These are phyloP conservation scores for Conidiobolus incongruus DNA, from an alignment of 371 early-diverging fungal genomes.

Conservation along the genomic window DNA sequence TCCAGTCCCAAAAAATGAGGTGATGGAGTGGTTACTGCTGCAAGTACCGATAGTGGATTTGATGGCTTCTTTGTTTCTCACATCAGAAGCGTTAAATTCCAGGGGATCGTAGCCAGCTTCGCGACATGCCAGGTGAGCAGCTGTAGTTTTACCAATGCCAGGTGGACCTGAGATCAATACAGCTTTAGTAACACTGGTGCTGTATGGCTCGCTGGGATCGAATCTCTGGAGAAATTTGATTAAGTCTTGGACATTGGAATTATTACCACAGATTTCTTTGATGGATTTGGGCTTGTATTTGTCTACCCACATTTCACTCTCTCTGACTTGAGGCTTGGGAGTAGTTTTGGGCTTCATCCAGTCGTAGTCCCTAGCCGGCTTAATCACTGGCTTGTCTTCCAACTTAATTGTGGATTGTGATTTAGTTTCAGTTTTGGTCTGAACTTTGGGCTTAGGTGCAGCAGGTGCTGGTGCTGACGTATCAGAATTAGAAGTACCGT, in stretches of 20 bases:
- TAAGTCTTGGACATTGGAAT: conserved; percentile 35
- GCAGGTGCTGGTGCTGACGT: conserved; percentile 7
- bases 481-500: conserved; percentile 7
- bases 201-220: conserved; percentile 11
- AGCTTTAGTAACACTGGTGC: conserved; percentile 29
- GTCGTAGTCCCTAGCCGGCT: too few relatives aligned
- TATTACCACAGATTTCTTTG: conserved; percentile 88
- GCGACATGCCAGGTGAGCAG: conserved; percentile 75
- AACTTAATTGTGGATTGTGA: too few relatives aligned
- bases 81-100: conserved; percentile 99
- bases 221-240: conserved; percentile 50
- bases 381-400: too few relatives aligned
- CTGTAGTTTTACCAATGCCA: conserved; percentile 98
- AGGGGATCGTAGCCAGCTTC: conserved; percentile 61
- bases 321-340: conserved; percentile 6
- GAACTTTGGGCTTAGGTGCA: conserved; percentile 5
- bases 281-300: conserved; percentile 78
- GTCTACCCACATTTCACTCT: conserved; percentile 86
- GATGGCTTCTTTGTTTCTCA: conserved; percentile 73
- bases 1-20: conserved; percentile 26
- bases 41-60: conserved; percentile 19
- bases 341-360: too few relatives aligned
- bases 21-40: conserved; percentile 37
- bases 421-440: too few relatives aligned
- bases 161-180: conserved; percentile 91